Conservation (phyloP, 495 filamentous ascomycete genomes). For the Penicillium chermesinum region DNA sequence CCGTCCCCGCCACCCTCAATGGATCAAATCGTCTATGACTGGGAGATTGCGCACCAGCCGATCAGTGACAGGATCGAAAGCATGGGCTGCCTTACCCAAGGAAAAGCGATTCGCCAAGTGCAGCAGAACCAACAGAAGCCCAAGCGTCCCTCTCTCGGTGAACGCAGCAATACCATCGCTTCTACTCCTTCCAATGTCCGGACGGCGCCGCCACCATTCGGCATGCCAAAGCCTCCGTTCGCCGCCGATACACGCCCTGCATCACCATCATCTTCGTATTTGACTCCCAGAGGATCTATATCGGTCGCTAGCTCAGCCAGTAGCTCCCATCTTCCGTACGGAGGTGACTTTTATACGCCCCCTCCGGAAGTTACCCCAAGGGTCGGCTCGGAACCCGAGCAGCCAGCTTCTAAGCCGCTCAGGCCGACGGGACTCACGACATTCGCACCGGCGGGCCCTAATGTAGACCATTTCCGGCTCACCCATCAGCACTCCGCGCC, state of each 20-base stretch:
- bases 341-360: slow-evolving; percentile 15
- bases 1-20: slow-evolving; percentile 69
- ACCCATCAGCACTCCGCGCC: slow-evolving; percentile 26
- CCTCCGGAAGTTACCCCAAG: not conserved
- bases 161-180: slow-evolving; percentile 12
- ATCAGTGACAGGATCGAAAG: slow-evolving; percentile 67
- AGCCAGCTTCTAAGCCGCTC: slow-evolving; percentile 9
- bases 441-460: slow-evolving; percentile 26
- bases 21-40: slow-evolving; percentile 64
- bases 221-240: slow-evolving; percentile 16
- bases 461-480: slow-evolving; percentile 50
- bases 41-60: slow-evolving; percentile 61
- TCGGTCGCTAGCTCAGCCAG: slow-evolving; percentile 18
- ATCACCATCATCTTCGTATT: slow-evolving; percentile 16
- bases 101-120: slow-evolving; percentile 63
- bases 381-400: too few relatives aligned
- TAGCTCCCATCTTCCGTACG: slow-evolving; percentile 21
- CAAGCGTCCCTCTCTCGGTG: slow-evolving; percentile 24
- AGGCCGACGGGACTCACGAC: slow-evolving; percentile 14
- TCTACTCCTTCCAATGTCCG: slow-evolving; percentile 6
- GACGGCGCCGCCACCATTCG: slow-evolving; percentile 17
- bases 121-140: slow-evolving; percentile 17
- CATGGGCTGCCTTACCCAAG: slow-evolving; percentile 62
- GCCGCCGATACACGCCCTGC: slow-evolving; percentile 8
- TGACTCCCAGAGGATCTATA: slow-evolving; percentile 10